Base-by-base conservation (phyloP, 2,329 filamentous ascomycete species). In the Neofusicoccum sp. region DNA sequence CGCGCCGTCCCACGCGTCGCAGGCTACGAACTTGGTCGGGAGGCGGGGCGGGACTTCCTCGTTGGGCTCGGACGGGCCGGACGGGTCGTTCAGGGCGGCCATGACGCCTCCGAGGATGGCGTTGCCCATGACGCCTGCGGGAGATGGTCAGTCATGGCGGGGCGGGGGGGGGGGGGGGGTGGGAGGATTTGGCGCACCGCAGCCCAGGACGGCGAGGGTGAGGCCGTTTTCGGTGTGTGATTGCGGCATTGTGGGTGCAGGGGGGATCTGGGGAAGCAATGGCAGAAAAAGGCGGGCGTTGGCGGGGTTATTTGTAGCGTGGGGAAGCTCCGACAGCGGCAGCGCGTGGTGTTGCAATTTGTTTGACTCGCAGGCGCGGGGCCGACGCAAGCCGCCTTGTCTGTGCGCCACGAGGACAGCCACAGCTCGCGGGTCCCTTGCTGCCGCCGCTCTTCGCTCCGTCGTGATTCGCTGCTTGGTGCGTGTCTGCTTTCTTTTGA, bases 91-190 rank as follows among this genome's bases (percentile, higher is more conserved):
- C 45, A 95, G 82, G 9, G 89, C 90, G 63, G 85, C 80, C 67
- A 96, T 84, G 70, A 96, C 88, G 65, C 91, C 91, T 59, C 84
- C 87, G 61, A 96, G 84, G 67, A 96, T 93, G 61, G 90, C 90
- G 63, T 90, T 90, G 62, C 91, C 91, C 86, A 96, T 90, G 58
- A 87, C 93, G 65, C 90, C 89, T 92, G 67, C 62, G 30, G 11
- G 26, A 11, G 33, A 6, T 58, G 36, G 48, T 61, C 31, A 60
- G 47, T 16, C 28, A 40, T 11, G 14, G n/a, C 9, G 56, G n/a
- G 20, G 30, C 20, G 38, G 16, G 9, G 43, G 34, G n/a, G 40
- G 20, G 33, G 47, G 16, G 9, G 3, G 6, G 7, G 9, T n/a
- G 6, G 30, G 49, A 30, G 3, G 20, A 20, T 20, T 20, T 20